A percentile compares a stretch with the other conserved stretches of the same genome.
Conservation (phyloP, 2,329 filamentous ascomycete genomes). For the Rhynchosporium secalis region DNA sequence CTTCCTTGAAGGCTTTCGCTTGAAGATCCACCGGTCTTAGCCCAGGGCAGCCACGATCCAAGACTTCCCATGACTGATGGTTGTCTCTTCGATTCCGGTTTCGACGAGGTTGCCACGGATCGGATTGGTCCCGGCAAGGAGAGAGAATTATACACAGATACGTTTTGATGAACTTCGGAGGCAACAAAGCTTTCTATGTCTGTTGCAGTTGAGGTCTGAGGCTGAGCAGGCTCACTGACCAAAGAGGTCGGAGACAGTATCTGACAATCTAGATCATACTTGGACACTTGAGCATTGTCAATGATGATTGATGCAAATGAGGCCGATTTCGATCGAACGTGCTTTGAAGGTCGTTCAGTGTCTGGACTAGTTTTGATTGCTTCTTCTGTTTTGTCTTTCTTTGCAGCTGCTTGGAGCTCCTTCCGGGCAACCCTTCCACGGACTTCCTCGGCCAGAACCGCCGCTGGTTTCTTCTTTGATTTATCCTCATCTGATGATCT, state of each 20-base stretch:
- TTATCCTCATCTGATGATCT: conserved; percentile 64
- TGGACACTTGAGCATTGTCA: conserved; percentile 41
- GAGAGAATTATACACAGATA: conserved; percentile 27
- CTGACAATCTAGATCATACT: conserved; percentile 40
- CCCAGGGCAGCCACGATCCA: conserved; percentile 39
- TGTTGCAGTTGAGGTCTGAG: conserved; percentile 52
- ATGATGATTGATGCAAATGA: conserved; percentile 49
- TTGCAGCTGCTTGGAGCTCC: conserved; percentile 19
- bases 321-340: conserved; percentile 43
- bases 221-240: conserved; percentile 56
- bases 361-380: conserved; percentile 21
- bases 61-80: conserved; percentile 35
- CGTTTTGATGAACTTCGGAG: conserved; percentile 22
- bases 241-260: conserved; percentile 46
- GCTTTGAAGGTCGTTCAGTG: conserved; percentile 30
- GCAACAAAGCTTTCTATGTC: conserved; percentile 30
- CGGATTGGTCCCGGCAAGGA: conserved; percentile 33
- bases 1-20: conserved; percentile 30
- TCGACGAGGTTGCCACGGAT: conserved; percentile 33
- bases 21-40: conserved; percentile 19
- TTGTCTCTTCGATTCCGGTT: conserved; percentile 23
- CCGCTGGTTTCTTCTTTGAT: conserved; percentile 56
- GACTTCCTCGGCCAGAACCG: conserved; percentile 56
- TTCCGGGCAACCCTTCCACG: conserved; percentile 50
- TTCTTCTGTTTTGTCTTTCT: conserved; percentile 18